These are phyloP conservation scores for Fusarium sp. DNA, from an alignment of 2,329 filamentous ascomycete genomes.

Conservation along the genomic window DNA sequence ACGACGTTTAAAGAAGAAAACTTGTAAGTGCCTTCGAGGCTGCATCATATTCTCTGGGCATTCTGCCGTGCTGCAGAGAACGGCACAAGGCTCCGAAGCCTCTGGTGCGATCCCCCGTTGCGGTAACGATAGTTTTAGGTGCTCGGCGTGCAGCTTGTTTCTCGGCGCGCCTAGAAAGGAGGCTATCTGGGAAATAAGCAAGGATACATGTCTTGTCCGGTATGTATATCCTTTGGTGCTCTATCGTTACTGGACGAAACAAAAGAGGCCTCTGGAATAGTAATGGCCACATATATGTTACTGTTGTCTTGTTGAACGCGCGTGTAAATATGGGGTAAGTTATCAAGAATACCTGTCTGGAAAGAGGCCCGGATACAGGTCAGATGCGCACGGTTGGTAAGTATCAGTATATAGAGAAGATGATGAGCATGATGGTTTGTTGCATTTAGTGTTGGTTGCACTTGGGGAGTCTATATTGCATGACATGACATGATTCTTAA, in stretches of 20 bases:
- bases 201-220: not conserved
- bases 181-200: not conserved
- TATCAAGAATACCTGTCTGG: not conserved
- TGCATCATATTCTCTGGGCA: slow-evolving; percentile 21
- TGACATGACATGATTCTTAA: not conserved
- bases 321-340: slow-evolving; percentile 20
- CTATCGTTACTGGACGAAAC: not conserved
- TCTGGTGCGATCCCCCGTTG: slow-evolving; percentile 2
- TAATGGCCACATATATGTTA: not conserved
- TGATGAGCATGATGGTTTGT: not conserved
- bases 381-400: slow-evolving; percentile 9
- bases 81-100: not conserved
- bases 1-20: slow-evolving; percentile 3
- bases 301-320: slow-evolving; percentile 8
- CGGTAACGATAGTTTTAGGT: slow-evolving; percentile 9
- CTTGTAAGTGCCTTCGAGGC: slow-evolving; percentile 1
- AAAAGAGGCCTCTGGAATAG: slow-evolving; percentile 7
- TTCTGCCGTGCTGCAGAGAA: not conserved
- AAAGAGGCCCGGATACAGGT: slow-evolving; percentile 13
- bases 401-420: not conserved
- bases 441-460: not conserved
- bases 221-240: not conserved
- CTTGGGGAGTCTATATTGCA: not conserved
- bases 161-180: not conserved
- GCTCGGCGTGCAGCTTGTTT: slow-evolving; percentile 1